Base-by-base conservation (phyloP, 2,329 filamentous ascomycete genomes). In the Alternaria consortialis region DNA sequence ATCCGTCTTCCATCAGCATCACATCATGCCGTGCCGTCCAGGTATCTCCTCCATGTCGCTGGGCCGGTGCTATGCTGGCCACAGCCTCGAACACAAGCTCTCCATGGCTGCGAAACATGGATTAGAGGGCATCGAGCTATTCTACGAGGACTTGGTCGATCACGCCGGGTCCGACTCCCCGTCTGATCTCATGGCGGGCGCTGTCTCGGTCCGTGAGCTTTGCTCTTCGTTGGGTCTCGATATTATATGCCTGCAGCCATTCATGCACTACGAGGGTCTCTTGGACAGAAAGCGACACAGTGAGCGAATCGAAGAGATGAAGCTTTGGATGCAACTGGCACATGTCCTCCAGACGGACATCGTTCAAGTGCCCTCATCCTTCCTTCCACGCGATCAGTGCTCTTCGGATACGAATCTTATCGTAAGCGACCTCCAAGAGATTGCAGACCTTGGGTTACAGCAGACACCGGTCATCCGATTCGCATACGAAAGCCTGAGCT, bases 41-140 rank as follows among this genome's bases (percentile, higher is more conserved):
- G 90, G 85, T 39, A 93, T 94, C 73, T 88, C 88, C 59, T 91
- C 90, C 64, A 91, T 93, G 84, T 93, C 90, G 50, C 84, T 94
- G 1, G 91, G 91, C 42, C 88, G 90, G 42, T 88, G 87, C 70
- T 90, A 89, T 73, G 87, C 90, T 64, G 73, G 73, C 50, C 91
- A 94, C 77, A 81, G 83, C 29, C 83, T 94, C 23, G 77, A 83
- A 1, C 80, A 85, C 72, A 94, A 93, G 73, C 84, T 94, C 50
- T 84, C 88, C 73, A 86, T 88, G 80, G 91, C 91, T 9, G 81
- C 85, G 6, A 81, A 83, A 56, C 84, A 90, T 68, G 88, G 88
- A 20, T 87, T 92, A 73, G 77, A 85, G 60, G 90, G 90, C 53
- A 86, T 94, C 65, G 91, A 94, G 75, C 83, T 93, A 20, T 93